Evolutionary conservation across 176 grass and related monocot species (phyloP), one percentile per base, ranked within the genome.

Genomic region (Raddia distichophylla): DNA sequence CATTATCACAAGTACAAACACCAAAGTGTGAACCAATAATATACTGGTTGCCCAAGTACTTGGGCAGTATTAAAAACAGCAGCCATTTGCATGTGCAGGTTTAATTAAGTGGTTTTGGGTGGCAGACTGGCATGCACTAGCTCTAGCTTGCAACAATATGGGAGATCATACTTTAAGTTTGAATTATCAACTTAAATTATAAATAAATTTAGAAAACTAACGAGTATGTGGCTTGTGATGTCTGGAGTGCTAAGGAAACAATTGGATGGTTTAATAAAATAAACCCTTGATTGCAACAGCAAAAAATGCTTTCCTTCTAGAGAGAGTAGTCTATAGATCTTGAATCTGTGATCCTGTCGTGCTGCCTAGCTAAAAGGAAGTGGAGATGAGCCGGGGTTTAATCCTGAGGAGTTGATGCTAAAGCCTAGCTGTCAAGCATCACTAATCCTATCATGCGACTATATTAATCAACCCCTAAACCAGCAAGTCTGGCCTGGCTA

Each of bases 1-100:
- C 71, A 77, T 52, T 77, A 66, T 89, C 51, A 10, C 71, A 89
- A 72, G 83, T 77, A 81, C 78, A 66, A 77, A 6, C 72, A 82
- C 78, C 78, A 86, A 66, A 78, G 87, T 85, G 81, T 72, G 33
- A 77, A 32, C 65, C 65, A 82, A 82, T 77, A 59, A 71, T 89
- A 47, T 77, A 67, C 57, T 77, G 58, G 58, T 49, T 5, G 14
- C 57, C 59, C 42, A 44, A 8, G 65, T 58, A 89, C 77, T 60
- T 65, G 9, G 44, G 8, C 35, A 43, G 40, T 80, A 76, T 67
- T 58, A 35, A 80, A 84, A 71, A 2, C 22, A 63, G 37, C 87
- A 76, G 17, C 63, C 64, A 51, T 85, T 71, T 76, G 27, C 77
- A 48, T 71, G 82, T 40, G 65, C 49, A 7, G 0, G 55, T 8